Base-by-base conservation (phyloP, 768 basidiomycete species). In the Strobilomyces echinocephalus region DNA sequence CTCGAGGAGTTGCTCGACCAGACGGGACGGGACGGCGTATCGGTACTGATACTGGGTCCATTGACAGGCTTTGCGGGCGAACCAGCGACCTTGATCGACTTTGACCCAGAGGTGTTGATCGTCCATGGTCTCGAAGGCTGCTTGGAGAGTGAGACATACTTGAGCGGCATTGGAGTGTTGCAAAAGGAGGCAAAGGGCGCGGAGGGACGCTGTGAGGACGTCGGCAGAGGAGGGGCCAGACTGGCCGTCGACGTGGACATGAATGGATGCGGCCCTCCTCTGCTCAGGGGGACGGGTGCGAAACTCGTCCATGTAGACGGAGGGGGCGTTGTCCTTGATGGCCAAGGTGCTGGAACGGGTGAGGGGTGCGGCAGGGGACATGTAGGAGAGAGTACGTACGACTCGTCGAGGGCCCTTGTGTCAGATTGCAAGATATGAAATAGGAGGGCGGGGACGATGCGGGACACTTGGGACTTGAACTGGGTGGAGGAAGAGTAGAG, bases 1-100 rank as follows among this genome's bases (percentile, higher is more conserved):
- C 56, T 81, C 77, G 20, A 84, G 75, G 5, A 97, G 78, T 24
- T 80, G 79, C 62, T 95, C 92, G 12, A 95, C 83, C 4, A 95
- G 73, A 65, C 85, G 81, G 1, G 91, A 89, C 3, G 94, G 91
- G 8, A 97, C 82, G 24, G 87, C 87, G 63, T 90, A 95, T 24
- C 95, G 87, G 69, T 95, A 95, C 66, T 95, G 95, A 58, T 95
- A 91, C 64, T 89, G 91, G 6, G 89, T 81, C 88, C 91, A 95
- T 61, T 91, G 86, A n/a, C 84, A 83, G 6, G 81, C 77, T 62
- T 81, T 85, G 53, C 83, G 80, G 12, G 86, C 82, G 53, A 91
- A 76, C 93, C 93, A 97, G 51, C 83, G 80, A 63, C 86, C 95
- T 61, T 91, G 84, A 8, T 83, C 80, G 1, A 79, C 60, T 55